Evolutionary conservation across 768 basidiomycete genomes (phyloP), one percentile per base, ranked within the genome.

Genomic region (Aureoboletus auriporus): DNA sequence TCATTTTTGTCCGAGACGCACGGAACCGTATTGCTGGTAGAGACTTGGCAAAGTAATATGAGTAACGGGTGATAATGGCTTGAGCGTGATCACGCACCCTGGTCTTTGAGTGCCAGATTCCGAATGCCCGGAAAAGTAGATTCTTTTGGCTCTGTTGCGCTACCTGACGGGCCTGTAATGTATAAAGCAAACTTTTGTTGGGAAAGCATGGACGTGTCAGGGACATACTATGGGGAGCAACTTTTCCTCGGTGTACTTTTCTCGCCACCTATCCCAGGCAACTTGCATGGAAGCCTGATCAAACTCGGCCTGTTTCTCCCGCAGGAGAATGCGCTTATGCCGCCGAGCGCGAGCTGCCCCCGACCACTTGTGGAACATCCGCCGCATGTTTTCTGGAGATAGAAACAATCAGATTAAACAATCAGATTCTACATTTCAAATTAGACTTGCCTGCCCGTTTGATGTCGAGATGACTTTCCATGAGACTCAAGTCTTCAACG

Each of bases 241-340:
- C 51, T 73, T 74, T 52, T 80, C 80, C 43, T 84, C 79, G 53
- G 72, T 75, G 62, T 81, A 89, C 27, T 75, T 79, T 46, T 85
- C 88, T 59, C 82, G 71, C 91, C 91, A 93, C 58, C 72, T 83
- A 46, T 89, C 86, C 89, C 89, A 92, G 13, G 77, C 78, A 28
- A 67, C 70, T 29, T 76, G 73, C 28, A 84, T 67, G 26, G 73
- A 59, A 12, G 70, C 69, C 12, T 75, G 68, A 53, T 79, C 75
- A 53, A 88, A 72, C 52, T 87, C 79, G 27, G 79, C 75, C 58
- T 87, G 84, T 52, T 76, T 80, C 46, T 76, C 73, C 47, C 77
- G 77, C 39, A 92, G 69, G 13, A 75, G 69, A 23, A 76, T 58
- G 11, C 86, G 78, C 39, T 84, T 75, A 51, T 83, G 79, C n/a